A percentile compares a stretch with the other conserved stretches of the same genome.
Evolutionary conservation across 352 stramenopile species (phyloP).

Genomic region (Pythium volutum): DNA sequence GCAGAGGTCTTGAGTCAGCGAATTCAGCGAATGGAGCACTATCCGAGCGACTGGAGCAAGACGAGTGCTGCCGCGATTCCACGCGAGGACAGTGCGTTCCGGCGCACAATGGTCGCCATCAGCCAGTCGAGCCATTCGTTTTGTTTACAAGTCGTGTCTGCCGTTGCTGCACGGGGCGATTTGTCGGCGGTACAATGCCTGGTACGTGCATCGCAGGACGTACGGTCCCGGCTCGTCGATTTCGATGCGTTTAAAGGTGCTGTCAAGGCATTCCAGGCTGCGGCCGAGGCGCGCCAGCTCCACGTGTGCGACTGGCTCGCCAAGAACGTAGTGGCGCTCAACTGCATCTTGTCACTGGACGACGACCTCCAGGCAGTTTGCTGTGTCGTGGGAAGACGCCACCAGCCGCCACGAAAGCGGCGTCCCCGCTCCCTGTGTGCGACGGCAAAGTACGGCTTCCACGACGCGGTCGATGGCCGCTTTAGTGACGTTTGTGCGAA

Average conservation of each 20-base stretch:
- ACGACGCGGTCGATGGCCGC: too few species aligned
- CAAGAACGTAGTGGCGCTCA: too few species aligned
- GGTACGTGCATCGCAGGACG: background rate
- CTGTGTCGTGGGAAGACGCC: too few species aligned
- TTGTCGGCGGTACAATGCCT: background rate
- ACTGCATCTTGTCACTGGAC: too few species aligned
- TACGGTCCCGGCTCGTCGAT: too few species aligned
- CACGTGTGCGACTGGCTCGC: background rate
- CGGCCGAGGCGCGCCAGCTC: background rate
- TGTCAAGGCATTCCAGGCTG: background rate
- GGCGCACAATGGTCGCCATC: background rate
- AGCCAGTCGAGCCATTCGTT: background rate
- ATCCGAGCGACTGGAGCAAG: background rate
- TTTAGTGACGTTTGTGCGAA: too few species aligned
- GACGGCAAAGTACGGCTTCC: background rate
- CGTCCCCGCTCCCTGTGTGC: too few species aligned
- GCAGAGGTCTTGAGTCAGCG: background rate
- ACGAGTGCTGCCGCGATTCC: background rate
- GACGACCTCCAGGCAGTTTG: too few species aligned
- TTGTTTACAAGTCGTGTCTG: background rate
- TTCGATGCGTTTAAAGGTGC: too few species aligned
- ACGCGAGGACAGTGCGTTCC: background rate
- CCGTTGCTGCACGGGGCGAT: background rate
- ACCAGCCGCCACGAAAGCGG: too few species aligned
- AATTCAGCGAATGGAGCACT: background rate